These are phyloP conservation scores for Cryptosporidium canis DNA, from an alignment of 169 alveolate species.

Conservation along the genomic window DNA sequence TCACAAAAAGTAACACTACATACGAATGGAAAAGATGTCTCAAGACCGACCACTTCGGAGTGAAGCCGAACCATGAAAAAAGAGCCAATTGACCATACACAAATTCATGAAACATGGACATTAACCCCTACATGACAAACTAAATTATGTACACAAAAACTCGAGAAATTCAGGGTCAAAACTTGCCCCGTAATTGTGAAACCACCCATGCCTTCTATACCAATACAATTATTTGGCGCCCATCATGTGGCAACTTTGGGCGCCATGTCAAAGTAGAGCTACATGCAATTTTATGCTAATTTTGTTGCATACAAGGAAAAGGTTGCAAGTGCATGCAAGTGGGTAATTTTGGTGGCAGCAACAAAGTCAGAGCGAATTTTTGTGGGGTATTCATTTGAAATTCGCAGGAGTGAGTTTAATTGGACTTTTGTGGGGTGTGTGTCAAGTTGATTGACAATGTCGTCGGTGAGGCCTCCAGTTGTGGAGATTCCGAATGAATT, in stretches of 20 bases:
- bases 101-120: too few species aligned
- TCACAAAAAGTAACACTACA: too few species aligned
- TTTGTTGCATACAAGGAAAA: neutral
- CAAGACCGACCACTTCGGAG: too few species aligned
- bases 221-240: neutral
- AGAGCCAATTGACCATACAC: too few species aligned
- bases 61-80: too few species aligned
- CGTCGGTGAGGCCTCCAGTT: neutral
- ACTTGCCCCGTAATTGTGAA: too few species aligned
- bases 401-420: too few species aligned
- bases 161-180: too few species aligned
- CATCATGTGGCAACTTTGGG: neutral
- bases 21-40: too few species aligned
- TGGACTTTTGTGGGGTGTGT: neutral
- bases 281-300: neutral
- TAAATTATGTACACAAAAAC: too few species aligned
- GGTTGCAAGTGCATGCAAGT: neutral
- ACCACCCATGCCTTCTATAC: too few species aligned
- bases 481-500: slow-evolving; percentile 23
- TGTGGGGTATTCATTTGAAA: neutral
- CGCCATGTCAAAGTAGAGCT: slow-evolving; percentile 22
- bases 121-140: too few species aligned
- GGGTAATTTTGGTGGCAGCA: neutral
- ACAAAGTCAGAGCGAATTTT: neutral
- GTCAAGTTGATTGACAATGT: slow-evolving; percentile 1